These are phyloP conservation scores for Aspergillus latus DNA, from an alignment of 2,329 filamentous ascomycete genomes.

Conservation along the genomic window DNA sequence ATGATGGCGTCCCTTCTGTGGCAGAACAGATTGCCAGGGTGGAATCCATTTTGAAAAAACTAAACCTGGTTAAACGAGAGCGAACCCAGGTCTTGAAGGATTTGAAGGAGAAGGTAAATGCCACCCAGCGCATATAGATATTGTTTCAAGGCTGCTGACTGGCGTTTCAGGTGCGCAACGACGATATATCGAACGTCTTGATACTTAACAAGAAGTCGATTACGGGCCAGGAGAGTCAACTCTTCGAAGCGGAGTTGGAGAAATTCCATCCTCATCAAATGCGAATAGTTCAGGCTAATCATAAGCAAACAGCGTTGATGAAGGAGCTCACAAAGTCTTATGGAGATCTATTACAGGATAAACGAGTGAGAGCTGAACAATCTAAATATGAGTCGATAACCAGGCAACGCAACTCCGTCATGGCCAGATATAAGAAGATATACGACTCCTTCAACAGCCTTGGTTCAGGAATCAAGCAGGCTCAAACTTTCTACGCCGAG, in stretches of 20 bases:
- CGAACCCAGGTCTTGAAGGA: conserved; percentile 91
- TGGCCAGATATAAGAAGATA: conserved; percentile 84
- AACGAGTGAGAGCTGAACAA: conserved; percentile 88
- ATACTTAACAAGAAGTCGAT: conserved; percentile 98
- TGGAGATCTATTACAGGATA: conserved; percentile 86
- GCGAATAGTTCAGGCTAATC: conserved; percentile 84
- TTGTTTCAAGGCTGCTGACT: conserved; percentile 1
- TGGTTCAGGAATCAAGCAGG: conserved; percentile 78
- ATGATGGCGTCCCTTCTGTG: conserved; percentile 75
- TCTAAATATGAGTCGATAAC: conserved; percentile 91
- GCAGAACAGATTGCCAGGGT: conserved; percentile 85
- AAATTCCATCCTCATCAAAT: conserved; percentile 95
- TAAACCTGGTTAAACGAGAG: conserved; percentile 90
- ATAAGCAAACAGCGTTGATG: conserved; percentile 91
- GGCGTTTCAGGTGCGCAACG: conserved; percentile 72
- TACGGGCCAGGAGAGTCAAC: conserved; percentile 82
- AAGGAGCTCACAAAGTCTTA: conserved; percentile 90
- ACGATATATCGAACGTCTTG: conserved; percentile 95
- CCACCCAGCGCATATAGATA: background rate
- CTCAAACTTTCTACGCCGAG: conserved; percentile 90
- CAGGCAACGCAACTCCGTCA: conserved; percentile 74
- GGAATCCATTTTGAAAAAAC: conserved; percentile 84
- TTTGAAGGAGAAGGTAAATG: conserved; percentile 86
- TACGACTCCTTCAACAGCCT: conserved; percentile 93
- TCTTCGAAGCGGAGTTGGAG: conserved; percentile 95